Evolutionary conservation across 176 grass and related monocot genomes (phyloP).

Genomic region (Urochloa ruziziensis): DNA sequence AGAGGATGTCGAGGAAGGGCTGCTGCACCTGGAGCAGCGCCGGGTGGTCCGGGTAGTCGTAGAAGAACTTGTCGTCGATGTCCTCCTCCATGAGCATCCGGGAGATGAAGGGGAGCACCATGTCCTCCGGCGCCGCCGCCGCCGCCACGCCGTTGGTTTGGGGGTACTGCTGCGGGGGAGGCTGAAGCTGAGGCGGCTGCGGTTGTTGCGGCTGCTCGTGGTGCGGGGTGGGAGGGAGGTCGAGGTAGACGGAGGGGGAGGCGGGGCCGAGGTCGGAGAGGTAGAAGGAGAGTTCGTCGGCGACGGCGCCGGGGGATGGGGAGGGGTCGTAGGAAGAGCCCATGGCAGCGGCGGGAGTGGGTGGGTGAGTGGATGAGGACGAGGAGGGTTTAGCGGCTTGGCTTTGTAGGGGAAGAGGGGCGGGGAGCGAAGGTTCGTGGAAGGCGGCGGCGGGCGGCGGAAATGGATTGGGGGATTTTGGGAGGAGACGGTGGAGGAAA

Average conservation of each 20-base stretch:
- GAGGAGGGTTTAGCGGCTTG: neutral
- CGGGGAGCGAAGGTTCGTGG: constrained; percentile 25
- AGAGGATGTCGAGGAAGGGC: constrained; percentile 67
- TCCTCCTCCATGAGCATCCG: constrained; percentile 75
- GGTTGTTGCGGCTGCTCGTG: neutral
- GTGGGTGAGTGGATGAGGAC: neutral
- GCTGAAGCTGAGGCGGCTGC: no score
- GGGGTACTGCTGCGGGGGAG: neutral
- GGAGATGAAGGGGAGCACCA: constrained; percentile 57
- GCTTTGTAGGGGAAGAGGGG: constrained; percentile 23
- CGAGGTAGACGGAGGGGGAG: constrained; percentile 44
- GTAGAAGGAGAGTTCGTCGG: constrained; percentile 33
- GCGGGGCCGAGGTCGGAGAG: constrained; percentile 40
- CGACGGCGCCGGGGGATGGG: neutral
- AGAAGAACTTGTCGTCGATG: constrained; percentile 64
- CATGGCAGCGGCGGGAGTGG: constrained; percentile 11
- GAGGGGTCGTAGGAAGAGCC: constrained; percentile 45
- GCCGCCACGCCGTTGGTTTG: neutral
- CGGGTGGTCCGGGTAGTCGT: constrained; percentile 54
- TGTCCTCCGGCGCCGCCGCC: constrained; percentile 32
- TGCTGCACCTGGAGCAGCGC: constrained; percentile 56
- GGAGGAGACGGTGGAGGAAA: no score
- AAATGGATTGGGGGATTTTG: neutral
- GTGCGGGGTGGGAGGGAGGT: constrained; percentile 39
- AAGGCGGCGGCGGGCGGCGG: constrained; percentile 6